phyloP scores from a whole-genome alignment of 73 alveolate genomes.

The Paramecium pentaurelia region DNA sequence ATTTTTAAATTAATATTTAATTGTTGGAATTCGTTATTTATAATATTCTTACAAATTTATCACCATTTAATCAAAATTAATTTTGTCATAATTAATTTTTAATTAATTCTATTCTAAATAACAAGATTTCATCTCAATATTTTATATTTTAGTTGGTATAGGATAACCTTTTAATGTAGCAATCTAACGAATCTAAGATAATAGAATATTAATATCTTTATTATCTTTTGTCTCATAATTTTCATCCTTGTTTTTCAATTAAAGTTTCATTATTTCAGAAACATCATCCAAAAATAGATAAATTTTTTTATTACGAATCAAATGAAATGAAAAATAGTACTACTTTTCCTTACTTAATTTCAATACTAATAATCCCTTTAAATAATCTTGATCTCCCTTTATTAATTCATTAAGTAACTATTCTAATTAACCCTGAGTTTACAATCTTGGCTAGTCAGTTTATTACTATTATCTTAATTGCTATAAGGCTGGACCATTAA shows the following conservation, averaged over 20 bases:
- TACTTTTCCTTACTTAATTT: neutral
- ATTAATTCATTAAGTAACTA: neutral
- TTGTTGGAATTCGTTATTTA: neutral
- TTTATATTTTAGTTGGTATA: neutral
- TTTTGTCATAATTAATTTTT: neutral
- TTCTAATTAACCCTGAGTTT: neutral
- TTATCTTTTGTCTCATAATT: neutral
- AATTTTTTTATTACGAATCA: neutral
- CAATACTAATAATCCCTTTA: neutral
- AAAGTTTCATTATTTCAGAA: neutral
- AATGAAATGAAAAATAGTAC: neutral
- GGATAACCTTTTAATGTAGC: neutral
- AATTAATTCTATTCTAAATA: neutral
- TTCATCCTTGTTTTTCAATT: neutral
- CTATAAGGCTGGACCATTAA: slow-evolving; percentile 24
- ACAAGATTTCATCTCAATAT: neutral
- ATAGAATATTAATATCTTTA: neutral
- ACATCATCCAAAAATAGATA: slow-evolving; percentile 24
- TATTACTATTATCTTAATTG: neutral
- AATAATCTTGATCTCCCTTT: neutral
- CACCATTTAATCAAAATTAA: neutral
- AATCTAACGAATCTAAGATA: neutral
- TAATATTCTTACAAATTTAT: neutral
- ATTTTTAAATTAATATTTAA: neutral
- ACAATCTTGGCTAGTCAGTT: slow-evolving; percentile 3